Evolutionary conservation across 441 rosid species (phyloP).

Genomic region (Raphanus hybrid): DNA sequence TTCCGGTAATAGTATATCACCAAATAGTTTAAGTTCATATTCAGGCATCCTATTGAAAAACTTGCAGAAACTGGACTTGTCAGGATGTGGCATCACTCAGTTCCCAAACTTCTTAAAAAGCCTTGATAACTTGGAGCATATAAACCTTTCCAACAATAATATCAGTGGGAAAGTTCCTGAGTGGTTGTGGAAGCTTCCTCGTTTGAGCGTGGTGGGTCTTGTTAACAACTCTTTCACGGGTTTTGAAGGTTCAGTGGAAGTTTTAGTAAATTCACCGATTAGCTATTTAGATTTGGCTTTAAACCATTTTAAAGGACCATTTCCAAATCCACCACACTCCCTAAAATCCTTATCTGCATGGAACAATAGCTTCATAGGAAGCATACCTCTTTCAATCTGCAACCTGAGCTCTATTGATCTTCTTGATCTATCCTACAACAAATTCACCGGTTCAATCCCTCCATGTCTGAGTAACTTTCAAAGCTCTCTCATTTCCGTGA

Average conservation of each 20-base stretch:
- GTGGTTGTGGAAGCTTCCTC: conserved; percentile 4
- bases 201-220: not conserved
- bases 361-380: conserved; percentile 35
- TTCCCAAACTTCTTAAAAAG: conserved; percentile 16
- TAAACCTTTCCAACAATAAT: not conserved
- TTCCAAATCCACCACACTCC: conserved; percentile 8
- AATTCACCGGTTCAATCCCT: conserved; percentile 21
- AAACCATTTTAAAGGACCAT: not conserved
- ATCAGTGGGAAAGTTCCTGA: conserved; percentile 15
- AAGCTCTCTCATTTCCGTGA: conserved; percentile 27
- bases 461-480: not conserved
- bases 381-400: conserved; percentile 53
- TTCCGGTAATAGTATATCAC: not conserved
- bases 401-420: not conserved
- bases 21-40: not conserved
- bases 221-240: not conserved
- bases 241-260: not conserved
- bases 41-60: not conserved
- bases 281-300: not conserved
- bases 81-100: not conserved
- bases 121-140: not conserved
- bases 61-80: not conserved
- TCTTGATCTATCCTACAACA: conserved; percentile 43
- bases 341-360: conserved; percentile 40
- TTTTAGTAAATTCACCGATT: not conserved